Percentiles rank a stretch among this genome's conserved stretches.
These are phyloP conservation scores for Fragosphaeria purpurea DNA, from an alignment of 2,329 filamentous ascomycete species.

Conservation along the genomic window DNA sequence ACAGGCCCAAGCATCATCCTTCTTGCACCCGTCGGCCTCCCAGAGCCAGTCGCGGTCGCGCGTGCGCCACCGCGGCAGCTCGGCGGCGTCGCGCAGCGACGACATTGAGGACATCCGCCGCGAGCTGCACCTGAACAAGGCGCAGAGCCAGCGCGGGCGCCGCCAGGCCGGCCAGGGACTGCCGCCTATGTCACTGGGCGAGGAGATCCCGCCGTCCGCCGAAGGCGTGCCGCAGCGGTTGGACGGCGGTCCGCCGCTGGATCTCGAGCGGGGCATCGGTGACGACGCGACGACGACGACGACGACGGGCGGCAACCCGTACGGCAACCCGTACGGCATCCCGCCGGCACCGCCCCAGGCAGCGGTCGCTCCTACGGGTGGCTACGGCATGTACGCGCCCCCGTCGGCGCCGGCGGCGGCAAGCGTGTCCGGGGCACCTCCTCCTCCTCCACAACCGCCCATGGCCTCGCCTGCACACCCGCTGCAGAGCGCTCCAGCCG, in stretches of 20 bases:
- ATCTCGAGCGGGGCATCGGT: constrained; percentile 28
- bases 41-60: background rate
- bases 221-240: constrained; percentile 22
- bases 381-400: background rate
- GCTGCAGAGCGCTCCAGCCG: constrained; percentile 6
- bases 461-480: constrained; percentile 3
- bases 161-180: constrained; percentile 38
- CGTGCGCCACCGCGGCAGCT: constrained; percentile 3
- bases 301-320: background rate
- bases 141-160: constrained; percentile 38
- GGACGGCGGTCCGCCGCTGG: constrained; percentile 23
- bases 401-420: background rate
- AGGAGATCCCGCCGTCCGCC: constrained; percentile 15
- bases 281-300: background rate
- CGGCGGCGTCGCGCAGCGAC: constrained; percentile 1
- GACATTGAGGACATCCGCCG: constrained; percentile 11
- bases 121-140: constrained; percentile 19
- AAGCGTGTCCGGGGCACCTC: too few relatives aligned
- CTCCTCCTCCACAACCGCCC: background rate
- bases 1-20: constrained; percentile 20
- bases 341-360: background rate
- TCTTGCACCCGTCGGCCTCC: constrained; percentile 15
- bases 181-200: constrained; percentile 22
- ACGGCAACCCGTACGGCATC: constrained; percentile 6
- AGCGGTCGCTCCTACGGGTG: constrained; percentile 1